These are phyloP conservation scores for Ustilago shanxiensis DNA, from an alignment of 1,284 basidiomycete species.

Conservation along the genomic window DNA sequence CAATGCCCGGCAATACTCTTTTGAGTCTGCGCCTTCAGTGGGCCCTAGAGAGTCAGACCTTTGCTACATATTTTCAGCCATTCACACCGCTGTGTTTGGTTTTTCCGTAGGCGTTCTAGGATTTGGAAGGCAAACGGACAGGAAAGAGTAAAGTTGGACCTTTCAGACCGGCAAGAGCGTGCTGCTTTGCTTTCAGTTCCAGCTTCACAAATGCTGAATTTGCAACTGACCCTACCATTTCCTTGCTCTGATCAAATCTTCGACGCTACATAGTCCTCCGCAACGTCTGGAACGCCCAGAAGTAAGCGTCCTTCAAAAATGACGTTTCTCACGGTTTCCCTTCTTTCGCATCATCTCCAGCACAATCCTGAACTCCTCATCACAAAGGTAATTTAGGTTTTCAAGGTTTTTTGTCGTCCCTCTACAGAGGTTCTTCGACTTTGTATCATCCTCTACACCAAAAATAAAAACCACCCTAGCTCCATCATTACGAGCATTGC, in stretches of 20 bases:
- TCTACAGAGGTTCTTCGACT: background rate
- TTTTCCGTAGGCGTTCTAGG: background rate
- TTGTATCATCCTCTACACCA: constrained; percentile 28
- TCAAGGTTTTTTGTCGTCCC: constrained; percentile 6
- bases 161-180: background rate
- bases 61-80: constrained; percentile 52
- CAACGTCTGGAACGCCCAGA: constrained; percentile 63
- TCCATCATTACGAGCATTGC: too few species aligned
- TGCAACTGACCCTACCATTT: constrained; percentile 14
- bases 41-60: constrained; percentile 67
- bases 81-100: background rate
- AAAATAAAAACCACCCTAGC: constrained; percentile 26
- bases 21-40: constrained; percentile 43
- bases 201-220: background rate
- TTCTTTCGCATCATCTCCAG: constrained; percentile 10
- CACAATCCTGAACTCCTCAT: background rate
- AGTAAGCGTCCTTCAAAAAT: constrained; percentile 32
- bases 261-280: constrained; percentile 52
- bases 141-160: background rate
- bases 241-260: background rate
- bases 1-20: constrained; percentile 43
- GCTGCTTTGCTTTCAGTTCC: background rate
- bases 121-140: background rate
- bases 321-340: constrained; percentile 10
- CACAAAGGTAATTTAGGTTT: constrained; percentile 1